These are phyloP conservation scores for maize (Zea mays) DNA, from an alignment of 176 grass and related monocot genomes.

Conservation along the genomic window DNA sequence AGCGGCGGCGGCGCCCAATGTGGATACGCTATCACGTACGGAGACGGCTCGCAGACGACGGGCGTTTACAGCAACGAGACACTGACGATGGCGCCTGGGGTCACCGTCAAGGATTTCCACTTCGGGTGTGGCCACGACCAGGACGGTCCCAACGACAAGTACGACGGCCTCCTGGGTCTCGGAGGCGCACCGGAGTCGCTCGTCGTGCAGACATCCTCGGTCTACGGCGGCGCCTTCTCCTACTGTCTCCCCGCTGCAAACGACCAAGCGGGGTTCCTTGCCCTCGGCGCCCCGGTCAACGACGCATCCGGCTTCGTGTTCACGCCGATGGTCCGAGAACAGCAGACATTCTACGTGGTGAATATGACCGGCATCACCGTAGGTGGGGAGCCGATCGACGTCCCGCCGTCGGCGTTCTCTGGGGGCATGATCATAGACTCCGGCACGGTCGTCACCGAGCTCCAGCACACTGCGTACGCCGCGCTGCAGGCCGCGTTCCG, in stretches of 20 bases:
- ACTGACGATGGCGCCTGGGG: not conserved
- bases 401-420: constrained; percentile 33
- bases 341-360: constrained; percentile 38
- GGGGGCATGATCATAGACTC: constrained; percentile 48
- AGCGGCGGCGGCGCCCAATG: constrained; percentile 17
- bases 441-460: constrained; percentile 47
- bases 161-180: not conserved
- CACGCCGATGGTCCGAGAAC: constrained; percentile 11
- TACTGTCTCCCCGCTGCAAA: not conserved
- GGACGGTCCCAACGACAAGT: not conserved
- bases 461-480: constrained; percentile 43
- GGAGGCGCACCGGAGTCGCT: not conserved
- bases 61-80: not conserved
- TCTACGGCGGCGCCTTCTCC: not conserved
- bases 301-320: constrained; percentile 1
- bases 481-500: constrained; percentile 42
- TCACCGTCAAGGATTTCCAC: not conserved
- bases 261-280: not conserved
- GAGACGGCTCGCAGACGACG: not conserved
- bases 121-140: not conserved
- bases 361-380: constrained; percentile 32
- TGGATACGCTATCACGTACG: not conserved
- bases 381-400: constrained; percentile 17
- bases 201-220: not conserved
- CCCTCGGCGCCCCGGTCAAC: constrained; percentile 17